phyloP scores from a whole-genome alignment of 139 green algal species.

The Mychonastes homosphaera region DNA sequence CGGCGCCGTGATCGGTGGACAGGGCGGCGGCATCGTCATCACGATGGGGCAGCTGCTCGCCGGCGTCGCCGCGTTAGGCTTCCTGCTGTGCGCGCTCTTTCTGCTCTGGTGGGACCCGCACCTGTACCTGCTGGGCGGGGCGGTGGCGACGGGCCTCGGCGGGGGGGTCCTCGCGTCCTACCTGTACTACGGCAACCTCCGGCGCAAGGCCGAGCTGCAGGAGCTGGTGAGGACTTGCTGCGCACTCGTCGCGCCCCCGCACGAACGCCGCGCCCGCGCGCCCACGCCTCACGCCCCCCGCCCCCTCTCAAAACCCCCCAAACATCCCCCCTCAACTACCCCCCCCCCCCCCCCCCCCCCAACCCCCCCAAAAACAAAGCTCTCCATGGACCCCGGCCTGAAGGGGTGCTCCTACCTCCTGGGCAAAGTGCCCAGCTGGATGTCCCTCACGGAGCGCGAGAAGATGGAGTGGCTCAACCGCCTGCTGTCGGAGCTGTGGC shows the following conservation, averaged over 20 bases:
- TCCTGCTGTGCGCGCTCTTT: slow-evolving; percentile 9
- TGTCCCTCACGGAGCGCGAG: slow-evolving; percentile 61
- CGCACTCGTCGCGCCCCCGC: neutral
- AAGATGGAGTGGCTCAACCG: slow-evolving; percentile 84
- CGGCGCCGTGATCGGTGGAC: neutral
- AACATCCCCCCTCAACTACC: neutral
- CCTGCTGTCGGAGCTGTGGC: slow-evolving; percentile 67
- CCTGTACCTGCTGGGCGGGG: slow-evolving; percentile 8
- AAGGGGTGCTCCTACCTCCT: slow-evolving; percentile 67
- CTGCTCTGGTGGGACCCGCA: slow-evolving; percentile 17
- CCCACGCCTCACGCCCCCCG: neutral
- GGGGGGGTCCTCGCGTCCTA: slow-evolving; percentile 23
- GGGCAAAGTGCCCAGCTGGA: slow-evolving; percentile 57
- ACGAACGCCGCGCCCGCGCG: neutral
- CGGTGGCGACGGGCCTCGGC: slow-evolving; percentile 10
- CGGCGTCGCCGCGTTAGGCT: neutral
- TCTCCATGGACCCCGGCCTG: slow-evolving; percentile 49
- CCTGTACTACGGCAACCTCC: slow-evolving; percentile 33
- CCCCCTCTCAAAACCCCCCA: neutral
- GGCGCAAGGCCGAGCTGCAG: slow-evolving; percentile 26
- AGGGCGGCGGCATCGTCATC: neutral
- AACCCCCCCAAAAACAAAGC: slow-evolving; percentile 13
- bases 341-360: neutral
- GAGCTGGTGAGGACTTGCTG: slow-evolving; percentile 26
- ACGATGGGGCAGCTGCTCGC: slow-evolving; percentile 7